Evolutionary conservation across 2,329 filamentous ascomycete genomes (phyloP), one percentile per base, ranked within the genome.

Genomic region (Stachybotrys elegans): DNA sequence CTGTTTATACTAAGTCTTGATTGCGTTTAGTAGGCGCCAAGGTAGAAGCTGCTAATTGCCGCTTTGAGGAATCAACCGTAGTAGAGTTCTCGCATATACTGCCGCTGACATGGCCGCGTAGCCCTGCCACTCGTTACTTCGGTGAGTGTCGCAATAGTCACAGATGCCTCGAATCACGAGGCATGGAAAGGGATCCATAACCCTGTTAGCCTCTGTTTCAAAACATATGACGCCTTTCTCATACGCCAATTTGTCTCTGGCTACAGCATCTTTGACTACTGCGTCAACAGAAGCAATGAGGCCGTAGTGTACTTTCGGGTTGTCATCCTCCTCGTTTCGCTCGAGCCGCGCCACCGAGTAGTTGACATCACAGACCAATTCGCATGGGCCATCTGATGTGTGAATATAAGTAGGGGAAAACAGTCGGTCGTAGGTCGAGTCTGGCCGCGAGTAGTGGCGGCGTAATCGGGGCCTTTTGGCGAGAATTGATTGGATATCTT

Each of bases 61-160:
- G n/a, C n/a, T 35, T 16, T n/a, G n/a, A 9, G 32, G 32, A 35
- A 35, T 35, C 8, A 8, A 7, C 32, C 19, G 8, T 17, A 51
- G 40, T 1, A 49, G n/a, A 11, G 46, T 42, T 21, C 49, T 49
- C 0, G 49, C 35, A 17, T 45, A 51, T n/a, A 35, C 62, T 0
- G 63, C 61, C 0, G 65, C 63, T 0, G 51, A 51, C 1, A 51
- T 51, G 0, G 66, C 62, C 0, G 66, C 65, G 42, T 66, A 67
- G 0, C 22, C 16, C 17, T 66, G 60, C 66, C 62, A 68, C 3
- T 19, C 3, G 0, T 52, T 20, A 3, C 44, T 48, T 27, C 44
- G 50, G 44, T 69, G 63, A 0, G 53, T 56, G 40, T 71, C 66
- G 2, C 62, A 51, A 39, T 68, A 69, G 34, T 66, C 60, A 21